Evolutionary conservation across 495 filamentous ascomycete species (phyloP).

Genomic region (Xylaria scruposa): DNA sequence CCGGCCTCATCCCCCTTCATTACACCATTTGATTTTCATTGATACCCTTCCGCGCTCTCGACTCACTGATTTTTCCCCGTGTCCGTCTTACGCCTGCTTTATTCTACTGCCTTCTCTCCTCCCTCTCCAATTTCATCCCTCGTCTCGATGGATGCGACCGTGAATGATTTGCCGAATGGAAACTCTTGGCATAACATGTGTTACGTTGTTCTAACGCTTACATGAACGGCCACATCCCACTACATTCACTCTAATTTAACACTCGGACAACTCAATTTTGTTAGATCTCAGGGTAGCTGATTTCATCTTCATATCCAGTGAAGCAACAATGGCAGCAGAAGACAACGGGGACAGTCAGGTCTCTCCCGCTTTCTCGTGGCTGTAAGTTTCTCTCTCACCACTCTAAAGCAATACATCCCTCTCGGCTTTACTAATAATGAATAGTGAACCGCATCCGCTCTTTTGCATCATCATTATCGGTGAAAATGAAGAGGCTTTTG

Average conservation of each 20-base stretch:
- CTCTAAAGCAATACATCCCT: neutral
- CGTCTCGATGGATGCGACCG: constrained; percentile 19
- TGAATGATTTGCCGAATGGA: constrained; percentile 26
- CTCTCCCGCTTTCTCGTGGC: constrained; percentile 35
- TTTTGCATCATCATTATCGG: constrained; percentile 60
- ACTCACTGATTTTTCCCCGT: neutral
- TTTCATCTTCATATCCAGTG: neutral
- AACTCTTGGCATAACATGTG: constrained; percentile 18
- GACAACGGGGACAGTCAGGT: constrained; percentile 7
- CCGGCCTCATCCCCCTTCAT: constrained; percentile 2
- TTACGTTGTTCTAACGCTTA: constrained; percentile 1
- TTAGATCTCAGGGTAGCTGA: neutral
- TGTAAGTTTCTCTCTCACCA: constrained; percentile 30
- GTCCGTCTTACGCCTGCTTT: constrained; percentile 11
- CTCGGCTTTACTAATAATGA: constrained; percentile 16
- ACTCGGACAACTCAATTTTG: neutral
- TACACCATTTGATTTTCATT: constrained; percentile 2
- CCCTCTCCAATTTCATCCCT: neutral
- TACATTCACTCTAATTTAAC: neutral
- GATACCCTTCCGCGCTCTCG: neutral
- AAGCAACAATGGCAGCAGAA: constrained; percentile 4
- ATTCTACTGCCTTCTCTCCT: neutral
- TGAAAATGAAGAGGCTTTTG: constrained; percentile 56
- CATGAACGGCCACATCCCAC: neutral
- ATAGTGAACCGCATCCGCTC: constrained; percentile 58